These are phyloP conservation scores for Solanum infundibuliforme DNA, from an alignment of 257 asterid genomes.

Conservation along the genomic window DNA sequence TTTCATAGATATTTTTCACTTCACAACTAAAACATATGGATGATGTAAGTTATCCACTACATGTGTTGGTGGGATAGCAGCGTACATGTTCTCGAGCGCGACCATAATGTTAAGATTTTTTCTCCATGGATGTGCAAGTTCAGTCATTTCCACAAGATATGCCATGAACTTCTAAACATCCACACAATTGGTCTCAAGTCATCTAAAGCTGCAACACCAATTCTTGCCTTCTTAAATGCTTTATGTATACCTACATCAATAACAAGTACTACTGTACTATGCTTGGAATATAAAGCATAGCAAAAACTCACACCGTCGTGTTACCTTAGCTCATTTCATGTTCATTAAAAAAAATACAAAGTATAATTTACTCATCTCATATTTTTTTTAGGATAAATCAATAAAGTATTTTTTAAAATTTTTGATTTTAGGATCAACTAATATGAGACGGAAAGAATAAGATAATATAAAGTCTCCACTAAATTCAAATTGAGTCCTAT, in stretches of 20 bases:
- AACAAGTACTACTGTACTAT: not conserved
- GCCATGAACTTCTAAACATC: not conserved
- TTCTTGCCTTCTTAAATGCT: not conserved
- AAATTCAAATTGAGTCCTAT: not conserved
- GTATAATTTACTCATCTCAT: too few relatives aligned
- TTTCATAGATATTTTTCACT: not conserved
- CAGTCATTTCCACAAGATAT: not conserved
- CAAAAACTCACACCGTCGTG: not conserved
- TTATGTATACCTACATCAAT: not conserved
- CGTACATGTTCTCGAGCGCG: not conserved
- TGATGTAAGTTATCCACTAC: not conserved
- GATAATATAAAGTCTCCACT: not conserved
- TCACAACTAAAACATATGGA: not conserved
- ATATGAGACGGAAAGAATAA: too few relatives aligned
- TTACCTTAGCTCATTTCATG: not conserved
- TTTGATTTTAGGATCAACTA: too few relatives aligned
- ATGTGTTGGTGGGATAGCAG: not conserved
- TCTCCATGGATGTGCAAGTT: not conserved
- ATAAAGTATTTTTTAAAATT: rapidly evolving
- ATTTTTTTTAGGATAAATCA: too few relatives aligned
- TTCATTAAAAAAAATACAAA: not conserved
- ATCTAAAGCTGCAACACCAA: not conserved
- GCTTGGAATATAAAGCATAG: not conserved
- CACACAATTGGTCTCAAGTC: not conserved
- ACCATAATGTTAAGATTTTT: not conserved